phyloP scores from a whole-genome alignment of 345 rosid genomes.

The Lepidium aucheri region DNA sequence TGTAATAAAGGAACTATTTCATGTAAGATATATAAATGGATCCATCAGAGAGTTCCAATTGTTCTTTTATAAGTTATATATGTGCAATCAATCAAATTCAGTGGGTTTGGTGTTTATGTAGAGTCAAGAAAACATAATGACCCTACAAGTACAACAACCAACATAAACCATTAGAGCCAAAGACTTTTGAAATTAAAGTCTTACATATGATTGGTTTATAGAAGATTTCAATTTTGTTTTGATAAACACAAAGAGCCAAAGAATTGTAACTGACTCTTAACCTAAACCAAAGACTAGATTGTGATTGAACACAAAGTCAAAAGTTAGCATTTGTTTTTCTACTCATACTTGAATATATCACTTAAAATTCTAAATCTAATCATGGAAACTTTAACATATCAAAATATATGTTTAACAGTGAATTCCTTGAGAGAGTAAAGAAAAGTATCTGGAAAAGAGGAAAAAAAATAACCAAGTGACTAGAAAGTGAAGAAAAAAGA shows the following conservation, averaged over 20 bases:
- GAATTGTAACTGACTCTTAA: neutral
- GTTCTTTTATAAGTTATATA: neutral
- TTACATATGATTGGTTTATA: constrained; percentile 1
- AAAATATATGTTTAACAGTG: neutral
- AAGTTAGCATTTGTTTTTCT: constrained; percentile 1
- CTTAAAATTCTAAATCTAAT: neutral
- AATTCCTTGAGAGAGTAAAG: constrained; percentile 13
- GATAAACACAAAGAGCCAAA: constrained; percentile 11
- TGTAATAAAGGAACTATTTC: neutral
- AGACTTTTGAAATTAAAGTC: constrained; percentile 14
- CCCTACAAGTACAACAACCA: constrained; percentile 22
- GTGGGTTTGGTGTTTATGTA: constrained; percentile 5
- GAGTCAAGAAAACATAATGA: constrained; percentile 9
- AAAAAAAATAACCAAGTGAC: constrained; percentile 19
- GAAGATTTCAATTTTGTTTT: constrained; percentile 15
- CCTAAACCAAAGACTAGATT: constrained; percentile 24
- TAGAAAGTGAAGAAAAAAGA: constrained; percentile 17
- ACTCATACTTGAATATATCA: constrained; percentile 5
- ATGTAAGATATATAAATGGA: neutral
- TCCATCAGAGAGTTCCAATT: neutral
- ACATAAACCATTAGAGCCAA: constrained; percentile 26
- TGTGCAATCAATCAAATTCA: constrained; percentile 4
- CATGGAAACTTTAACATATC: neutral
- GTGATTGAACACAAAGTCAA: constrained; percentile 15
- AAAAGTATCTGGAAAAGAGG: constrained; percentile 21